Base-by-base conservation (phyloP, 1,139 yeast genomes). In the Zygosaccharomyces pseudobailii region DNA sequence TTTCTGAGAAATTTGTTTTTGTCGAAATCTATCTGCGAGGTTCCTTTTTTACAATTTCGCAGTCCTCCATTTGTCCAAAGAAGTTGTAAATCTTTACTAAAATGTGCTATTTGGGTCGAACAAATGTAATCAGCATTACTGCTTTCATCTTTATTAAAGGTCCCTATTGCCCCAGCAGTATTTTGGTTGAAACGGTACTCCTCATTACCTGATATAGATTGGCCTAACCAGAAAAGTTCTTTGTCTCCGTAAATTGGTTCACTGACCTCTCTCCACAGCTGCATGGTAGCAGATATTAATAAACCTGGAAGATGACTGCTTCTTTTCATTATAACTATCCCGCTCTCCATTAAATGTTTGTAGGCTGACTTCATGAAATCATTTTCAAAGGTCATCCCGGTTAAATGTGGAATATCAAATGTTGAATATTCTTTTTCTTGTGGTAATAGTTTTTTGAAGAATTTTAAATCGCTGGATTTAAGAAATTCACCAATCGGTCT, bases 331-430 rank as follows among this genome's bases (percentile, higher is more conserved):
- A 68, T 71, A 7, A 79, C 79, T 6, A 79, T 69, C 0, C 84
- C 84, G 2, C 82, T 79, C 56, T 79, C 84, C 69, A 76, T 78
- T 48, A 55, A 70, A 59, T 78, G 82, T 49, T 79, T 68, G 67
- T 73, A 72, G 0, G 79, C 78, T 24, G 28, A 24, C 4, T 71
- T 63, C 66, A 77, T 63, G 55, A 70, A 76, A 45, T 68, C 66
- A 54, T 77, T 77, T 7, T 55, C 55, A 43, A 72, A 48, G 3
- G 79, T 73, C 45, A 66, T 65, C 0, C 63, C 57, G 0, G 78
- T 69, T 2, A 69, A 65, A 63, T 71, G 47, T 67, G 70, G 47
- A 19, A 75, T 66, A 6, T 64, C 71, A 50, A 73, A 72, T 27
- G 55, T 43, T 41, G 46, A 39, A 30, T 48, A 4, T 66, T 61